Conservation (phyloP, 2,329 filamentous ascomycete species). For the Phaeosphaeriaceae sp. region DNA sequence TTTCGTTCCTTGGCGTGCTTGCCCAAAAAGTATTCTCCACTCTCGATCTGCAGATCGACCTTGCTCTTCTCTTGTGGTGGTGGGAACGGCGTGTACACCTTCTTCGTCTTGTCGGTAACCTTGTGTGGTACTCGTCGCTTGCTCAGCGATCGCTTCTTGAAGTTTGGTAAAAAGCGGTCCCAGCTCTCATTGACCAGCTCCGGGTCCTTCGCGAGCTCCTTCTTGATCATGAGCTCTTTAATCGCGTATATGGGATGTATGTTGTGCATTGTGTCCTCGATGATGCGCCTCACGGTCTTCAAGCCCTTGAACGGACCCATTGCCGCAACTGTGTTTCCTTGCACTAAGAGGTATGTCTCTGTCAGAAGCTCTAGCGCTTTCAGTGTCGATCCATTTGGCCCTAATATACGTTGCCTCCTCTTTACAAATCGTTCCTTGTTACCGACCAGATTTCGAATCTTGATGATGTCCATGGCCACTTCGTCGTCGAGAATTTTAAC, state of each 20-base stretch:
- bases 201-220: slow-evolving; percentile 88
- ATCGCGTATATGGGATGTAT: slow-evolving; percentile 91
- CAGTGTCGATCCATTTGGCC: slow-evolving; percentile 88
- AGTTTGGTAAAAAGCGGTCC: slow-evolving; percentile 96
- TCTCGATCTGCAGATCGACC: slow-evolving; percentile 97
- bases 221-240: slow-evolving; percentile 94
- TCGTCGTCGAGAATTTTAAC: slow-evolving; percentile 94
- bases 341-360: slow-evolving; percentile 86
- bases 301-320: slow-evolving; percentile 94
- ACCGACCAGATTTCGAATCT: slow-evolving; percentile 86
- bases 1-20: slow-evolving; percentile 91
- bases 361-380: slow-evolving; percentile 95
- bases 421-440: slow-evolving; percentile 98
- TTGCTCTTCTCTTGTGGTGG: slow-evolving; percentile 98
- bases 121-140: slow-evolving; percentile 83
- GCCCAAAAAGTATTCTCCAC: slow-evolving; percentile 92
- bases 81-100: slow-evolving; percentile 95
- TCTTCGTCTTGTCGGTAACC: slow-evolving; percentile 92
- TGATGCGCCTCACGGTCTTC: slow-evolving; percentile 83
- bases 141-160: slow-evolving; percentile 91
- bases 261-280: slow-evolving; percentile 97
- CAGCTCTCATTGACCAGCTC: slow-evolving; percentile 87
- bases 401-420: slow-evolving; percentile 88
- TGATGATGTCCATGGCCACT: slow-evolving; percentile 92
- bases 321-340: slow-evolving; percentile 91